A percentile compares a stretch with the other conserved stretches of the same genome.
Evolutionary conservation across 202 grass and related monocot species (phyloP).

Genomic region (Eragrostis tef): DNA sequence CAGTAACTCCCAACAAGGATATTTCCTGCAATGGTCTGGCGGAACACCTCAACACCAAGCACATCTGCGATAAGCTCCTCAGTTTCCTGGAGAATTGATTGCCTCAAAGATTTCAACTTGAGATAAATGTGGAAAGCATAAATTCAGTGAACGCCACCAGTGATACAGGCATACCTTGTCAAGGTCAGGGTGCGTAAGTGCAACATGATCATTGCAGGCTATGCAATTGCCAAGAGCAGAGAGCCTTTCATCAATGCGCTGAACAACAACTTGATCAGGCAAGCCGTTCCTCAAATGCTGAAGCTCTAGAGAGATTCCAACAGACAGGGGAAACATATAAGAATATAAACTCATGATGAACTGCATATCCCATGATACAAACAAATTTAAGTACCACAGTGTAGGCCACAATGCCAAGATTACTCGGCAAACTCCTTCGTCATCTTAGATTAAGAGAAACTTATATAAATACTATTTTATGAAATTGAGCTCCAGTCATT

Average conservation of each 20-base stretch:
- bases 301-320: conserved; percentile 52
- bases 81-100: conserved; percentile 59
- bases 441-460: not conserved
- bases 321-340: not conserved
- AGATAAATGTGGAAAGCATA: not conserved
- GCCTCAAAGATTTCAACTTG: not conserved
- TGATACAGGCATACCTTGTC: conserved; percentile 54
- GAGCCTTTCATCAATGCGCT: conserved; percentile 71
- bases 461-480: not conserved
- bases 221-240: conserved; percentile 81
- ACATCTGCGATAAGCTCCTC: conserved; percentile 96
- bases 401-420: not conserved
- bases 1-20: conserved; percentile 88
- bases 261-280: conserved; percentile 81
- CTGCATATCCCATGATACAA: not conserved
- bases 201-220: conserved; percentile 82
- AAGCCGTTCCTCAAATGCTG: conserved; percentile 86
- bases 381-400: not conserved
- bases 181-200: conserved; percentile 82
- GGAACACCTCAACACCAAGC: conserved; percentile 82
- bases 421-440: not conserved
- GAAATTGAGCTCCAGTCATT: not conserved
- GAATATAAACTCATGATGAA: not conserved
- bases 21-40: conserved; percentile 82
- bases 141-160: not conserved